These are phyloP conservation scores for Crotalaria pallida DNA, from an alignment of 306 rosid species.

Conservation along the genomic window DNA sequence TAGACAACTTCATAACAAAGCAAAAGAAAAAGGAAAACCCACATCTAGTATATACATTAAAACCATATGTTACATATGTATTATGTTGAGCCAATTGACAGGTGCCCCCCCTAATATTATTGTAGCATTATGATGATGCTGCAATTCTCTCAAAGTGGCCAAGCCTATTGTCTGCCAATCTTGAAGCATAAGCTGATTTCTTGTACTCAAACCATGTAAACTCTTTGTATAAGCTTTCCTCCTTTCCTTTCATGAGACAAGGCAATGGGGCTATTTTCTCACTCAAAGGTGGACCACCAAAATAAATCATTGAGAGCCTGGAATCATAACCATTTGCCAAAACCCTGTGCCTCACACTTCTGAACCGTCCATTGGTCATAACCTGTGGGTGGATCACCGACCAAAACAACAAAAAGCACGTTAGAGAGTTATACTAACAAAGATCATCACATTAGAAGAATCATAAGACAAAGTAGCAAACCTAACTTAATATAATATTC, in stretches of 20 bases:
- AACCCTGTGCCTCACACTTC: conserved; percentile 78
- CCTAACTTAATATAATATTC: neutral
- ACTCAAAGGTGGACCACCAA: conserved; percentile 64
- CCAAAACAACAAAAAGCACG: too few species aligned
- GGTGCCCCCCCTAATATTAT: neutral
- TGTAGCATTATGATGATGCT: conserved; percentile 35
- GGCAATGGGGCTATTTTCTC: conserved; percentile 72
- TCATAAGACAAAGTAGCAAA: neutral
- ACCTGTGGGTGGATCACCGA: conserved; percentile 38
- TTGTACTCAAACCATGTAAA: conserved; percentile 85
- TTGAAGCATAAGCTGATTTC: conserved; percentile 45
- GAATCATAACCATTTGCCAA: conserved; percentile 56
- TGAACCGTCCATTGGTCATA: conserved; percentile 77
- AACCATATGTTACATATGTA: neutral
- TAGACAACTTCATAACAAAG: neutral
- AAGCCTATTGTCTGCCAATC: conserved; percentile 70
- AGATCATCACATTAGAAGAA: neutral
- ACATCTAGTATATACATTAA: neutral
- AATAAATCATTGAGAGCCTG: conserved; percentile 74
- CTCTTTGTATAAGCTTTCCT: conserved; percentile 66
- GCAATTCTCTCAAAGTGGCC: conserved; percentile 48
- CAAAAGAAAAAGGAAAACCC: neutral
- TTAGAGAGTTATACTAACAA: neutral
- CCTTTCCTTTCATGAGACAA: conserved; percentile 50
- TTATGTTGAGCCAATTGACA: neutral